phyloP scores from a whole-genome alignment of 176 grass and related monocot species.

The Cenchrus americanus region DNA sequence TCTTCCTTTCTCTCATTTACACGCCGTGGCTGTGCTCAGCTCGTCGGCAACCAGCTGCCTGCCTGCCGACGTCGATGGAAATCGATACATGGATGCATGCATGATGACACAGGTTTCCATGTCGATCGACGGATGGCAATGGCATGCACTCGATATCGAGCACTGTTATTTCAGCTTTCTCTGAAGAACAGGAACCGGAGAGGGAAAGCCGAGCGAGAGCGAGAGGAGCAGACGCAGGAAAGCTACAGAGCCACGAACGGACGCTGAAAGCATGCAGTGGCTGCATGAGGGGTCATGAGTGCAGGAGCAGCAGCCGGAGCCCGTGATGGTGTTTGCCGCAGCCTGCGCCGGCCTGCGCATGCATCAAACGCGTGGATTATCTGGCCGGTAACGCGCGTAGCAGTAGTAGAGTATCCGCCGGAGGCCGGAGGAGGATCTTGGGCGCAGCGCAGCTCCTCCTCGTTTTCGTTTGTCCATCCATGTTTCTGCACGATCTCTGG shows the following conservation, averaged over 20 bases:
- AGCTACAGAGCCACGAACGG: not conserved
- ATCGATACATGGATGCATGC: not conserved
- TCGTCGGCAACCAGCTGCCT: not conserved
- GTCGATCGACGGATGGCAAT: not conserved
- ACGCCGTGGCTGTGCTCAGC: not conserved
- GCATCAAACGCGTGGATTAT: conserved; percentile 4
- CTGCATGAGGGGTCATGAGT: not conserved
- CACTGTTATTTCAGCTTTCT: conserved; percentile 22
- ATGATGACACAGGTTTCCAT: not conserved
- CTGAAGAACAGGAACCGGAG: not conserved
- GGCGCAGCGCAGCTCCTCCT: too few species aligned
- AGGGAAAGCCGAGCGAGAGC: not conserved
- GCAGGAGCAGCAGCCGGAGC: not conserved
- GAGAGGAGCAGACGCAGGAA: not conserved
- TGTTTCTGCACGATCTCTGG: not conserved
- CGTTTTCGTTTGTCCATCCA: conserved; percentile 15
- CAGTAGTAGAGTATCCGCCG: not conserved
- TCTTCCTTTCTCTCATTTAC: conserved; percentile 28
- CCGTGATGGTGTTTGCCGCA: not conserved
- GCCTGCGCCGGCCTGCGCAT: not conserved
- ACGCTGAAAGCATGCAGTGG: not conserved
- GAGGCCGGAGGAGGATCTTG: not conserved
- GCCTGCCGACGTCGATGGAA: conserved; percentile 10
- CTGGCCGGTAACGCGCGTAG: not conserved
- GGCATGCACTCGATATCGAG: not conserved